Base-by-base conservation (phyloP, 2,329 filamentous ascomycete genomes). In the Colletotrichum spinosum region DNA sequence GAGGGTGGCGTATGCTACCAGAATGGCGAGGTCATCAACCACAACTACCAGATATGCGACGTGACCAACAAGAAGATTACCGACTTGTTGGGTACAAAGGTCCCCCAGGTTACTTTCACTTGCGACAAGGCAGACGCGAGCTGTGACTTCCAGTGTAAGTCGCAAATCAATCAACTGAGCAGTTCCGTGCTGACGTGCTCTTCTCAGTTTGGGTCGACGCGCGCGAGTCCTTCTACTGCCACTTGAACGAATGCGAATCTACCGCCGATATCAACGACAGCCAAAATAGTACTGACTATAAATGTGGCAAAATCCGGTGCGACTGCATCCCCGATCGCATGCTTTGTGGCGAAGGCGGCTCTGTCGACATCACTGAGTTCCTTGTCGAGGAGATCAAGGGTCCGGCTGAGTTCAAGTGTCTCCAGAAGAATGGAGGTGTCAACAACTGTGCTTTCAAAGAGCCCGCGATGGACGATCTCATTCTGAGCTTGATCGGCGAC, bases 1-100 rank as follows among this genome's bases (percentile, higher is more conserved):
- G 87, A 93, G 67, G 93, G 90, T 50, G 96, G 94, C 38, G 90
- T 97, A 10, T 99, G 96, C 81, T 98, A 97, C 76, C 91, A 92
- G 73, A 90, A 95, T 70, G 95, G 95, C 50, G 88, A 97, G 70
- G 90, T 97, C 10, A 90, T 98, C 68, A 94, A 96, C 72, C 89
- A 97, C 79, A 99, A 98, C 81, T 95, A 94, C 80, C 97, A 99
- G 80, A 96, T 97, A 82, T 99, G 96, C 80, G 93, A 97, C 77
- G 96, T 99, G 70, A 98, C 94, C 60, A 99, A 99, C 81, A 88
- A 89, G 77, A 96, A 97, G 82, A 99, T 99, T 73, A 84, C 95
- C 60, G 89, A 94, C 68, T 89, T 95, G 74, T 85, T 99, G 53
- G 92, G 94, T 72, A 90, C 91, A 49, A 88, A 94, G 78, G 91